These are phyloP conservation scores for Pythium oligandrum DNA, from an alignment of 352 stramenopile genomes.

Conservation along the genomic window DNA sequence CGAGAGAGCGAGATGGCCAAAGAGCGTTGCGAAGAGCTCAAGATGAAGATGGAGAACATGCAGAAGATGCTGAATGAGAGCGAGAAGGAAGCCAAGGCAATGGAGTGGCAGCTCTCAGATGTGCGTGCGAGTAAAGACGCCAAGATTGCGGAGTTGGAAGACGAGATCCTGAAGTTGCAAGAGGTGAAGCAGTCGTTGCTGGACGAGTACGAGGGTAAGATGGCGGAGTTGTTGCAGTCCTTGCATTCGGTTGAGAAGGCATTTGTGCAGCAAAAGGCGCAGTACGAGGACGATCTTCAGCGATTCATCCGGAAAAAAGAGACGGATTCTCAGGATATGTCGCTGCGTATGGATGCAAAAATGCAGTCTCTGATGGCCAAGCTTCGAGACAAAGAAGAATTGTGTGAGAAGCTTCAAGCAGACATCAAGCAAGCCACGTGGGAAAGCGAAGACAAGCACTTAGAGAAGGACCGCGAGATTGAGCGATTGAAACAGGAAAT, in stretches of 20 bases:
- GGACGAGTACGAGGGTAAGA: constrained; percentile 84
- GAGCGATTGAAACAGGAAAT: constrained; percentile 41
- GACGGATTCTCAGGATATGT: constrained; percentile 10
- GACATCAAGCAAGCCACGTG: constrained; percentile 62
- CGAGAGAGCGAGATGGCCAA: constrained; percentile 39
- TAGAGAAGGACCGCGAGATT: constrained; percentile 58
- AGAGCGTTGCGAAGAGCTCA: constrained; percentile 45
- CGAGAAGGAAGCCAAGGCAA: constrained; percentile 61
- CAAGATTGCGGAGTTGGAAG: constrained; percentile 61
- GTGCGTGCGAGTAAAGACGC: constrained; percentile 47
- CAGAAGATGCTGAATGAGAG: constrained; percentile 46
- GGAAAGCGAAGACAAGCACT: constrained; percentile 50
- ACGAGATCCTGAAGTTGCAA: constrained; percentile 45
- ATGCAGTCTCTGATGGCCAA: constrained; percentile 37
- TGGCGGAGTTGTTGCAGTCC: constrained; percentile 76
- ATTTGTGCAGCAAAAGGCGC: constrained; percentile 79
- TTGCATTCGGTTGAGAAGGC: constrained; percentile 78
- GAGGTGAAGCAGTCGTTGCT: constrained; percentile 73
- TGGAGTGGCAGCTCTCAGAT: constrained; percentile 72
- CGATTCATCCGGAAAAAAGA: constrained; percentile 43
- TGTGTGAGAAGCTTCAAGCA: constrained; percentile 35
- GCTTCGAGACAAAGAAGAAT: constrained; percentile 45
- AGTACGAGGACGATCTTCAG: constrained; percentile 70
- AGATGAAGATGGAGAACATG: constrained; percentile 66
- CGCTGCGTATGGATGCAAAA: constrained; percentile 29